Percentiles rank a stretch among this genome's conserved stretches.
phyloP scores from a whole-genome alignment of 2,329 filamentous ascomycete species.

The Diaporthe humulicola region DNA sequence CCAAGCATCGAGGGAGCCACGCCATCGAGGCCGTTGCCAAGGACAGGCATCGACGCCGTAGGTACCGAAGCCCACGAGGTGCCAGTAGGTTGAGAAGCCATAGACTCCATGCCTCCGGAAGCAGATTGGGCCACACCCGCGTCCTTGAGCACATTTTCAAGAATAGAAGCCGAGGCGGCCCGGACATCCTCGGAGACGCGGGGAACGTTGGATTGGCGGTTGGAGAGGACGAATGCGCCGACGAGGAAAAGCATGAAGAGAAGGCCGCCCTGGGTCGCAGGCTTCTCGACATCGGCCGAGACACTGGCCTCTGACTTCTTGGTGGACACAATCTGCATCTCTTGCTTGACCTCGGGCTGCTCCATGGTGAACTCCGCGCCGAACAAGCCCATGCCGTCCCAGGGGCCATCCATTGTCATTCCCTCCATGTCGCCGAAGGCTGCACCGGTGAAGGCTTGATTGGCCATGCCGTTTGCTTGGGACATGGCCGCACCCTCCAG shows the following conservation, averaged over 20 bases:
- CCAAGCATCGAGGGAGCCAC: slow-evolving; percentile 73
- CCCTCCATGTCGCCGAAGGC: slow-evolving; percentile 84
- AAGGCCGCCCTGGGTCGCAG: slow-evolving; percentile 82
- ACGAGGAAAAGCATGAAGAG: slow-evolving; percentile 97
- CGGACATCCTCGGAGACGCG: slow-evolving; percentile 85
- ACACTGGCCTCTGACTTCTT: slow-evolving; percentile 67
- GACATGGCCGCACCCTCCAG: slow-evolving; percentile 73
- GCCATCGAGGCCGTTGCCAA: slow-evolving; percentile 60
- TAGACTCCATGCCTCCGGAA: slow-evolving; percentile 55
- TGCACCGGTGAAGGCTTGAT: slow-evolving; percentile 61
- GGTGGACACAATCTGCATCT: slow-evolving; percentile 65
- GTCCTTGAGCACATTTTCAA: slow-evolving; percentile 87
- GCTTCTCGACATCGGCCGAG: slow-evolving; percentile 68
- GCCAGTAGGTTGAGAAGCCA: slow-evolving; percentile 67
- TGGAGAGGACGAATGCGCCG: slow-evolving; percentile 95
- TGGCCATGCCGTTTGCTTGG: slow-evolving; percentile 39
- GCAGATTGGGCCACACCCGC: slow-evolving; percentile 70
- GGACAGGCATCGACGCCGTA: slow-evolving; percentile 52
- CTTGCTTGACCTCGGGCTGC: slow-evolving; percentile 69
- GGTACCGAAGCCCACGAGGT: slow-evolving; percentile 60
- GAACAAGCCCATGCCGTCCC: slow-evolving; percentile 83
- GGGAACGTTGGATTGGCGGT: slow-evolving; percentile 81
- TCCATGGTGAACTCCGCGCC: slow-evolving; percentile 79
- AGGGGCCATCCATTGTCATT: slow-evolving; percentile 83
- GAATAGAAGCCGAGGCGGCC: slow-evolving; percentile 80